Base-by-base conservation (phyloP, 1,284 basidiomycete genomes). In the Psilocybe mexicana region DNA sequence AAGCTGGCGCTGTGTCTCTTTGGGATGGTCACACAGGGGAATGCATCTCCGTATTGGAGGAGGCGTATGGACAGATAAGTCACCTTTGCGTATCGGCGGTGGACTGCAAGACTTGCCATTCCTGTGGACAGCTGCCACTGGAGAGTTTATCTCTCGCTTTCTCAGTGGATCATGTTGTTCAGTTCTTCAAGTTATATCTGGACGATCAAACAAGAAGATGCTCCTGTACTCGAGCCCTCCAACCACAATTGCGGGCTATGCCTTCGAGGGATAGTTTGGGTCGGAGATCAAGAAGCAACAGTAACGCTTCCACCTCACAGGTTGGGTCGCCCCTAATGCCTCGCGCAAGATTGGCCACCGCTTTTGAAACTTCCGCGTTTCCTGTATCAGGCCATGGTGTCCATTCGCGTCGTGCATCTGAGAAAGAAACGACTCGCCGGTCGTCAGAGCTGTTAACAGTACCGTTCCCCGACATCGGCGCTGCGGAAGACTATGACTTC, bases 341-440 rank as follows among this genome's bases (percentile, higher is more conserved):
- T 3, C 78, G 82, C 48, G 75, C 79, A 35, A 74, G 83, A 53
- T 58, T 78, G 24, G 65, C 73, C 2, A 76, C 82, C 5, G 72
- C 78, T 2, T 75, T 77, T 24, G 83, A 85, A 55, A 67, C 75
- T 1, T 72, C 78, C 6, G 76, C 81, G 23, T 92, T 90, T 67
- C 91, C 90, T 12, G 80, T 91, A 28, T 92, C 91, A 12, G 87
- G 79, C 4, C 91, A 93, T 66, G 90, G 91, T 7, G 78, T 87
- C 24, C 86, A 91, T 64, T 86, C 87, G 35, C 81, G 87, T 42
- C 79, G 87, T 46, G 79, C 79, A 18, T 87, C 87, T 3, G 88
- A 90, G 65, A 87, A 86, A 70, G 86, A 87, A 47, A 65, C 69
- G 5, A 67, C 74, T 1, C 78, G 85, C 24, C 79, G 85, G 42